These are phyloP conservation scores for Prosopis cineraria DNA, from an alignment of 306 rosid genomes.

Conservation along the genomic window DNA sequence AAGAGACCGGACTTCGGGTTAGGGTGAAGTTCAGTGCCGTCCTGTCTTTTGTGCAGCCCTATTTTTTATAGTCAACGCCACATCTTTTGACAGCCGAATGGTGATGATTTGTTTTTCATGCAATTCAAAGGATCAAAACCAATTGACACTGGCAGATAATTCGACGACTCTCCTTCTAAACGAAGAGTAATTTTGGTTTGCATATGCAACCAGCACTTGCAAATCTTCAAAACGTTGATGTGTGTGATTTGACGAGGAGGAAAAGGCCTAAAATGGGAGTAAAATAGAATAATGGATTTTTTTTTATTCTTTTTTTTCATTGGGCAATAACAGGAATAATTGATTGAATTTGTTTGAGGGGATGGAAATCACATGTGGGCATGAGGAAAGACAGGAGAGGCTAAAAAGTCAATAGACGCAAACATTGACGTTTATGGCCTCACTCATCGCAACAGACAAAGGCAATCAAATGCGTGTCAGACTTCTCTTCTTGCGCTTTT, in stretches of 20 bases:
- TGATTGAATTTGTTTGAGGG: background rate
- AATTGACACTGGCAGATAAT: background rate
- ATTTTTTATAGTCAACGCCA: no score
- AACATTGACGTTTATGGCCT: slow-evolving; percentile 17
- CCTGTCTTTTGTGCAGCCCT: no score
- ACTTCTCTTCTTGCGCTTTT: background rate
- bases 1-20: no score
- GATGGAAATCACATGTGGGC: background rate
- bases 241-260: background rate
- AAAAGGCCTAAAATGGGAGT: background rate
- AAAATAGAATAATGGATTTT: background rate
- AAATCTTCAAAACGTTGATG: background rate
- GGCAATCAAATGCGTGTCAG: background rate
- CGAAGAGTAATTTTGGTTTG: no score
- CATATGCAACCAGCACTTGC: background rate
- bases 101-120: no score
- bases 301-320: no score
- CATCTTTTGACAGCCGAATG: no score
- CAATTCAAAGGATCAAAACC: background rate
- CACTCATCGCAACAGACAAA: background rate
- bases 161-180: background rate
- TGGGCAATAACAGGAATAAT: background rate
- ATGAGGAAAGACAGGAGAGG: background rate
- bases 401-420: slow-evolving; percentile 27
- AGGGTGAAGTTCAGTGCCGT: no score